Conservation (phyloP, 2,329 filamentous ascomycete genomes). For the Xylariomycetidae sp. region DNA sequence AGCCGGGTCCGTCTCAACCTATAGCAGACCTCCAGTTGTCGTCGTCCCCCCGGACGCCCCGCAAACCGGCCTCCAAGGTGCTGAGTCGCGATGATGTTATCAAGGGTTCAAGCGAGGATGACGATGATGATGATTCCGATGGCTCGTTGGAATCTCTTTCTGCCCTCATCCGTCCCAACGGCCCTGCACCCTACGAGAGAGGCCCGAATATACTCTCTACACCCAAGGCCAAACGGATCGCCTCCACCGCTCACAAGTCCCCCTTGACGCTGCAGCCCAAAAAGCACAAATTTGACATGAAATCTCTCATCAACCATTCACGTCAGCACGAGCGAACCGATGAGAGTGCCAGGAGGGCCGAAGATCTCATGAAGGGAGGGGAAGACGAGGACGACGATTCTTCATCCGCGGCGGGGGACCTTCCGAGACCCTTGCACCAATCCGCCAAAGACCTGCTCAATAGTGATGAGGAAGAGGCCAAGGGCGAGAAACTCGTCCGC, state of each 20-base stretch:
- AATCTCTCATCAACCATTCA: conserved; percentile 56
- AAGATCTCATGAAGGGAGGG: conserved; percentile 27
- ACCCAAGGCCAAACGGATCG: conserved; percentile 44
- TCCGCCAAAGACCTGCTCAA: conserved; percentile 37
- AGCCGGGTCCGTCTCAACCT: no score
- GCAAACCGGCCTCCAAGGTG: conserved; percentile 18
- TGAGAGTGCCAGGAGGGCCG: conserved; percentile 45
- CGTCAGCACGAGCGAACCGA: conserved; percentile 55
- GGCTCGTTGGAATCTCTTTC: conserved; percentile 50
- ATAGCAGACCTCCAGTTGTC: conserved; percentile 13
- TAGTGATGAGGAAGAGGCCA: conserved; percentile 19
- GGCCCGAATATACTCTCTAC: conserved; percentile 27
- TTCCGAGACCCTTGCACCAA: conserved; percentile 35
- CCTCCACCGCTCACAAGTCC: conserved; percentile 34
- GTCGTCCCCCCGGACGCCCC: conserved; percentile 25
- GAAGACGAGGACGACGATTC: conserved; percentile 8
- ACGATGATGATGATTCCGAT: conserved; percentile 60
- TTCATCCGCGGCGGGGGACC: conserved; percentile 17
- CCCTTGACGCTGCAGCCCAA: conserved; percentile 42
- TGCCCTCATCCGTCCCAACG: conserved; percentile 36
- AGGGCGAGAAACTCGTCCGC: conserved; percentile 29
- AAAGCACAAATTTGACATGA: conserved; percentile 61
- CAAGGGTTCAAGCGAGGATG: conserved; percentile 67
- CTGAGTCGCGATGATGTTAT: conserved; percentile 54
- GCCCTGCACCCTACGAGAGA: conserved; percentile 15